Base-by-base conservation (phyloP, 2,329 filamentous ascomycete genomes). In the Xylaria polymorpha region DNA sequence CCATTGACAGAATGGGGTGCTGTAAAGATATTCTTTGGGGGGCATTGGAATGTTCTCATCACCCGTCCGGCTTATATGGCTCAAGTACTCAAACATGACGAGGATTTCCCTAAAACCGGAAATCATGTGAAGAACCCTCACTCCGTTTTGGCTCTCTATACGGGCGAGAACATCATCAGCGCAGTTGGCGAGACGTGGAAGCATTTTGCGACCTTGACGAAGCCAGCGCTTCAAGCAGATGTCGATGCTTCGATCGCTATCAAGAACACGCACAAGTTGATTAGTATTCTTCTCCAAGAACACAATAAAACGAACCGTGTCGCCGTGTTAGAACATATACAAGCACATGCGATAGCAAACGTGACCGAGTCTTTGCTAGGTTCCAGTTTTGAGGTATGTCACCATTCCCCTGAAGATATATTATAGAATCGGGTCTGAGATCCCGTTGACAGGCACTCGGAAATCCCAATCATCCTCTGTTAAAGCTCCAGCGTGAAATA, bases 11-110 rank as follows among this genome's bases (percentile, higher is more conserved):
- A 75, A n/a, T 78, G 81, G 55, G 81, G 84, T 4, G 84, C 83
- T 1, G 84, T 85, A 20, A 81, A 84, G 65, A 76, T 86, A 35
- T 86, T 83, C 77, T 85, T 85, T 41, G 84, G 80, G 1, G 83
- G 82, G 0, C 80, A 79, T 48, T 86, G 85, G 85, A 85, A 83
- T 56, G 77, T 86, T 3, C 75, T 86, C 12, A 81, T 85, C 0
- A 81, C 81, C 56, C 80, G 79, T 4, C 84, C 84, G 1, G 72
- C 79, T 0, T 84, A 82, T 66, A 70, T 86, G 3, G 78, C 79
- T 3, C 81, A 85, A 29, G 72, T 81, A 0, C 78, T 81, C 73
- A 78, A 76, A 59, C 66, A 78, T 15, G 78, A 81, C 51, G 74
- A 79, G 48, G 55, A 72, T n/a, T 75, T 72, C 64, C 76, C 76